Evolutionary conservation across 2,329 filamentous ascomycete species (phyloP).

Genomic region (Fusarium sororula): DNA sequence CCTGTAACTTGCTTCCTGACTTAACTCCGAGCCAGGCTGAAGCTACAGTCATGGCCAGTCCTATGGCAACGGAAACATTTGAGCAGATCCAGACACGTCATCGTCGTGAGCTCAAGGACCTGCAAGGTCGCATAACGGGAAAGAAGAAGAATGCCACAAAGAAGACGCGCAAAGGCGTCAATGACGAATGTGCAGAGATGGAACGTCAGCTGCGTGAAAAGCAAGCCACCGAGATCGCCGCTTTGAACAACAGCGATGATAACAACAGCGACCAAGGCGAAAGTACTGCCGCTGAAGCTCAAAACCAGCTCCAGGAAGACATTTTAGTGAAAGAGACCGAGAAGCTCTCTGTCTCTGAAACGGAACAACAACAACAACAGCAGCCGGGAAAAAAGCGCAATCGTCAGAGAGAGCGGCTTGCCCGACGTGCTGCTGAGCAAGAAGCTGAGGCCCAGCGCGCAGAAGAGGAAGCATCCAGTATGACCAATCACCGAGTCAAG

Average conservation of each 20-base stretch:
- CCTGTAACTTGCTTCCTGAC: background rate
- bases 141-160: slow-evolving; percentile 98
- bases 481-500: slow-evolving; percentile 76
- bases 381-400: slow-evolving; percentile 76
- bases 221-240: slow-evolving; percentile 69
- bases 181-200: slow-evolving; percentile 77
- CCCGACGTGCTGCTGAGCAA: slow-evolving; percentile 86
- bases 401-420: slow-evolving; percentile 89
- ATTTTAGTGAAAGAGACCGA: slow-evolving; percentile 31
- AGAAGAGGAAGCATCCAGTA: slow-evolving; percentile 75
- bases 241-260: slow-evolving; percentile 45
- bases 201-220: slow-evolving; percentile 73
- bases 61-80: slow-evolving; percentile 59
- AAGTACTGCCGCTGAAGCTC: background rate
- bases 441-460: slow-evolving; percentile 75
- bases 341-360: slow-evolving; percentile 34
- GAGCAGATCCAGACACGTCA: slow-evolving; percentile 84
- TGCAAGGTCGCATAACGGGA: slow-evolving; percentile 85
- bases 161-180: slow-evolving; percentile 79
- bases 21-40: background rate
- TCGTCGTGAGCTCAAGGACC: slow-evolving; percentile 86
- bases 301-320: slow-evolving; percentile 13
- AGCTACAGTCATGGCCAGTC: slow-evolving; percentile 40
- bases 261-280: slow-evolving; percentile 28
- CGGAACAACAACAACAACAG: slow-evolving; percentile 17